These are phyloP conservation scores for Senecio squalidus DNA, from an alignment of 140 eudicot species.

Conservation along the genomic window DNA sequence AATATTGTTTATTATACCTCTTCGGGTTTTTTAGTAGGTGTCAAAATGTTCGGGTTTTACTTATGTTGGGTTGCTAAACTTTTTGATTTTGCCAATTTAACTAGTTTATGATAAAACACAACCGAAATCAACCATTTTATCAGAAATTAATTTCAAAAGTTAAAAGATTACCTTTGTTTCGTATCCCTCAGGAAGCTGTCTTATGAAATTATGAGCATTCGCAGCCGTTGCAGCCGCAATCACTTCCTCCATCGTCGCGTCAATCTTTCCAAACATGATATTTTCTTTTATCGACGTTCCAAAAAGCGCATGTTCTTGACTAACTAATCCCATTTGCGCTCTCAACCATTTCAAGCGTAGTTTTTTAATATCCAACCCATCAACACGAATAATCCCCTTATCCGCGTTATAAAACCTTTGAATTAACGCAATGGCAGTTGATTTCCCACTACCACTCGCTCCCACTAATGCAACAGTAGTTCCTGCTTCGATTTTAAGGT, in stretches of 20 bases:
- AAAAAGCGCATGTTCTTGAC: constrained; percentile 92
- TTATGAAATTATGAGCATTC: constrained; percentile 84
- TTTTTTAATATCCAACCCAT: constrained; percentile 64
- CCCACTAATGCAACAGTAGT: constrained; percentile 92
- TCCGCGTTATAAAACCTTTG: constrained; percentile 74
- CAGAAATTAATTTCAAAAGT: neutral
- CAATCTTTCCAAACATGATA: constrained; percentile 81
- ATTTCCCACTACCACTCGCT: constrained; percentile 95
- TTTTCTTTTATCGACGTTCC: constrained; percentile 90
- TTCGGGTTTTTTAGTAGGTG: no score
- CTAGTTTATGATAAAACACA: neutral
- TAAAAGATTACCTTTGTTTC: constrained; percentile 68
- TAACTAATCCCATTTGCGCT: constrained; percentile 83
- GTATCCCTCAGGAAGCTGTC: constrained; percentile 87
- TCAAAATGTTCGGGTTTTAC: no score
- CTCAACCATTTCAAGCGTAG: constrained; percentile 81
- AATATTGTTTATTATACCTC: no score
- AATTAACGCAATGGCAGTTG: constrained; percentile 78
- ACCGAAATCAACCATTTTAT: neutral
- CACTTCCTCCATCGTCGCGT: constrained; percentile 89
- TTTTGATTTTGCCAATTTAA: neutral
- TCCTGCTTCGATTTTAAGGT: constrained; percentile 74
- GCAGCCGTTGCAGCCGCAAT: constrained; percentile 87
- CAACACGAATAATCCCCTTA: constrained; percentile 56
- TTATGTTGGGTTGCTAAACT: neutral